Base-by-base conservation (phyloP, 73 alveolate species). In the Tetrahymena borealis region DNA sequence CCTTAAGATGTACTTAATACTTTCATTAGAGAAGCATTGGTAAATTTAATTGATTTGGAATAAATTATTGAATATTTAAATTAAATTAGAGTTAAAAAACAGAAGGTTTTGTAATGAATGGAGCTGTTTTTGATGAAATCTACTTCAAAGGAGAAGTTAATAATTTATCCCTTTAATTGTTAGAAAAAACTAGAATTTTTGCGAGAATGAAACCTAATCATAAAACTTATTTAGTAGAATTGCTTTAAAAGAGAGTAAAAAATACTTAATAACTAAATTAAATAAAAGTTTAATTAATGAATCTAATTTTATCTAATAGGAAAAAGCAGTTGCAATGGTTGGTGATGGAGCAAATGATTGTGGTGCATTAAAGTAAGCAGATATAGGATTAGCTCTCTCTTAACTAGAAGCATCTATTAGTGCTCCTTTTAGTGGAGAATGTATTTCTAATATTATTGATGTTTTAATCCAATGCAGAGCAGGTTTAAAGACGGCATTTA, bases 351-450 rank as follows among this genome's bases (percentile, higher is more conserved):
- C 95, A 0, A 92, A 92, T 38, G 95, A 92, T 78, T 92, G 95
- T 92, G 95, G 96, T 92, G 98, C 98, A 33, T 91, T 96, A 79
- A 95, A 96, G 90, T 91, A 94, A 32, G 98, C 98, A 43, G 95
- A 94, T 93, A 92, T 96, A 8, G 99, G 99, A n/a, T 96, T 97
- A 33, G 96, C 99, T 28, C 95, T 97, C 33, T 96, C 98, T 20
- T 93, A 90, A 41, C 96, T 94, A 93, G 99, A 97, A 90, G 99
- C 99, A 11, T 96, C 98, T 6, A 94, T 97, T 41, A 98, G 98
- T 36, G 99, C 99, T 12, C 99, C 99, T 7, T 97, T 97, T 91
- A 97, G 98, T 33, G 91, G 96, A 24, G 85, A 60, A 60, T 60
- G 85, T 18, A 60, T 60, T 18, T 60, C 85, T 4, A 60, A 60